Conservation (phyloP, 75 land plant genomes). For the Larix kaempferi region DNA sequence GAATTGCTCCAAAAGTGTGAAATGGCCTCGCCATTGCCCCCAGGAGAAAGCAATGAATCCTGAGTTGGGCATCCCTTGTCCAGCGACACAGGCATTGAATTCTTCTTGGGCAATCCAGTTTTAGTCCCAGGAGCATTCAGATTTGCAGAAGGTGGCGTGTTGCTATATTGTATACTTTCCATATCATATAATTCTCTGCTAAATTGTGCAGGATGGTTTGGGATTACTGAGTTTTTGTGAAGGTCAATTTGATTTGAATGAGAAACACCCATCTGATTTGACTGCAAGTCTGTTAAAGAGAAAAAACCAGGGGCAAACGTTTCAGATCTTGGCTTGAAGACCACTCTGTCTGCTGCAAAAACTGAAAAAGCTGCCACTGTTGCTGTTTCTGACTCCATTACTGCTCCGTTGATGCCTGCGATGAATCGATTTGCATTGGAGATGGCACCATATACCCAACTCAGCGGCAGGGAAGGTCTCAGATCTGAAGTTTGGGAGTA, state of each 20-base stretch:
- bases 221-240: background rate
- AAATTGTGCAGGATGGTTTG: background rate
- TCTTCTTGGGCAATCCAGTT: background rate
- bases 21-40: background rate
- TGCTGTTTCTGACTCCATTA: background rate
- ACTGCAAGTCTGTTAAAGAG: background rate
- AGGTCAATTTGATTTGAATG: background rate
- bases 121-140: background rate
- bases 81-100: background rate
- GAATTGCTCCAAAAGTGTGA: background rate
- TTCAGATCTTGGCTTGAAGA: background rate
- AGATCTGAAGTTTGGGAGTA: background rate
- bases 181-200: background rate
- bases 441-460: background rate
- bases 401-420: background rate
- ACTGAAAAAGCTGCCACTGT: background rate
- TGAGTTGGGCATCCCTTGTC: background rate
- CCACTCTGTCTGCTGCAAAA: background rate
- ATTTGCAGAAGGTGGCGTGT: background rate
- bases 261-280: background rate
- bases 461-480: background rate
- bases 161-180: background rate
- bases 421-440: background rate
- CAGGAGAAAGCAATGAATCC: conserved; percentile 1
- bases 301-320: background rate